A percentile compares a stretch with the other conserved stretches of the same genome.
Conservation (phyloP, 352 stramenopile genomes). For the Plasmopara viticola region DNA sequence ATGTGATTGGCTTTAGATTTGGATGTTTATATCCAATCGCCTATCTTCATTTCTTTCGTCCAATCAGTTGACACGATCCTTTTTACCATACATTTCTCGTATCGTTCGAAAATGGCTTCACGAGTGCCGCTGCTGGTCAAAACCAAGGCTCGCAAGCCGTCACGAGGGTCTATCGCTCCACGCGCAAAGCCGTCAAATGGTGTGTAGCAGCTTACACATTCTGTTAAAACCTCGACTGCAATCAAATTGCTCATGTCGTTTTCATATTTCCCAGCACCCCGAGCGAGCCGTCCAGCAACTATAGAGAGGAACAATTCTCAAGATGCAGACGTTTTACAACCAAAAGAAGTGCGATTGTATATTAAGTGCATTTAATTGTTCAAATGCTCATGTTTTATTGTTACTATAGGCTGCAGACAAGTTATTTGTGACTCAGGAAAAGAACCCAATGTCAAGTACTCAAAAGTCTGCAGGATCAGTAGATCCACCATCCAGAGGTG, state of each 20-base stretch:
- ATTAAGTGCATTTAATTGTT: too few relatives aligned
- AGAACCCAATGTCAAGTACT: background rate
- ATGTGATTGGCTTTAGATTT: slow-evolving; percentile 10
- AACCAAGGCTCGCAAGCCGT: slow-evolving; percentile 64
- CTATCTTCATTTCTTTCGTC: slow-evolving; percentile 3
- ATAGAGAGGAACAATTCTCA: background rate
- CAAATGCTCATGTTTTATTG: too few relatives aligned
- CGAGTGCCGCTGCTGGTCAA: slow-evolving; percentile 73
- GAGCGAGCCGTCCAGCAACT: slow-evolving; percentile 22
- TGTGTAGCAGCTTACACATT: slow-evolving; percentile 12
- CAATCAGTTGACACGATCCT: slow-evolving; percentile 5
- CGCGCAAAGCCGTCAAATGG: slow-evolving; percentile 56
- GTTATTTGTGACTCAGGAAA: background rate
- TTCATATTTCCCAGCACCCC: slow-evolving; percentile 13
- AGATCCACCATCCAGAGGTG: slow-evolving; percentile 3
- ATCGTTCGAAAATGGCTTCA: slow-evolving; percentile 36
- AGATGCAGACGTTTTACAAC: background rate
- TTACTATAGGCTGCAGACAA: background rate
- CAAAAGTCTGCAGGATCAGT: background rate
- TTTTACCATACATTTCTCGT: slow-evolving; percentile 21
- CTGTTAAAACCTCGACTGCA: too few relatives aligned
- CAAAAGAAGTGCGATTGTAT: slow-evolving; percentile 12
- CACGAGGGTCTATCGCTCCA: slow-evolving; percentile 59
- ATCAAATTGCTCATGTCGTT: slow-evolving; percentile 1
- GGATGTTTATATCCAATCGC: slow-evolving; percentile 38